Conservation (phyloP, 2,329 filamentous ascomycete genomes). For the Fusarium mundagurra region DNA sequence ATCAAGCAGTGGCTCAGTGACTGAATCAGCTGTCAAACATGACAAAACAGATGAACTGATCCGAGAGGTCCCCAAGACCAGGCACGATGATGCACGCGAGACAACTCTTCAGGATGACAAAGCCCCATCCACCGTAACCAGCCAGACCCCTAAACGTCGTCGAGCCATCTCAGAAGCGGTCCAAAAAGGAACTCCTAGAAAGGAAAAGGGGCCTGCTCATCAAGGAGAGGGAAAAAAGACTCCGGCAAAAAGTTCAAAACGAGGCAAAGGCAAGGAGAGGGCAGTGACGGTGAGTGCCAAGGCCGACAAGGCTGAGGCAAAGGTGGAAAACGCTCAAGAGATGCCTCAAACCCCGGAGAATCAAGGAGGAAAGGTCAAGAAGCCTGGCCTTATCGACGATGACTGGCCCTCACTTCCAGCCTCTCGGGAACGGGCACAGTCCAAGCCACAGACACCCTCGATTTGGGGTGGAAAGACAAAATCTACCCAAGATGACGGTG, state of each 20-base stretch:
- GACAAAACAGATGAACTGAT: neutral
- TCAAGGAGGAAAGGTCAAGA: slow-evolving; percentile 12
- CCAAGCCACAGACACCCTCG: slow-evolving; percentile 34
- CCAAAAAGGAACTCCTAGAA: neutral
- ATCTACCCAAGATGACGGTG: neutral
- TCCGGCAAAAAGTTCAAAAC: slow-evolving; percentile 23
- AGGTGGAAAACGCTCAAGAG: neutral
- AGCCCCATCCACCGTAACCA: neutral
- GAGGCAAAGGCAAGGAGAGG: slow-evolving; percentile 29
- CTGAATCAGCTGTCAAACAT: neutral
- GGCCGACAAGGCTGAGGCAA: slow-evolving; percentile 8
- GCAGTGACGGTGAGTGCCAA: neutral
- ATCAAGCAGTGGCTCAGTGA: neutral
- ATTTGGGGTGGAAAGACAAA: slow-evolving; percentile 37
- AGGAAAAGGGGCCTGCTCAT: neutral
- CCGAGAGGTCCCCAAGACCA: neutral
- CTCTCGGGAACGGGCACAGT: slow-evolving; percentile 39
- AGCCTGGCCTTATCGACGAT: slow-evolving; percentile 30
- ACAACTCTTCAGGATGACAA: neutral
- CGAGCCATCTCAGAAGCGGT: slow-evolving; percentile 1
- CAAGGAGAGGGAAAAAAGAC: slow-evolving; percentile 22
- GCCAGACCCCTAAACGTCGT: neutral
- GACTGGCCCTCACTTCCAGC: slow-evolving; percentile 43
- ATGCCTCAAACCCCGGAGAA: slow-evolving; percentile 24
- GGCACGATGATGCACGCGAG: neutral